These are phyloP conservation scores for Cyberlindnera samutprakarnensis DNA, from an alignment of 805 yeast genomes.

Conservation along the genomic window DNA sequence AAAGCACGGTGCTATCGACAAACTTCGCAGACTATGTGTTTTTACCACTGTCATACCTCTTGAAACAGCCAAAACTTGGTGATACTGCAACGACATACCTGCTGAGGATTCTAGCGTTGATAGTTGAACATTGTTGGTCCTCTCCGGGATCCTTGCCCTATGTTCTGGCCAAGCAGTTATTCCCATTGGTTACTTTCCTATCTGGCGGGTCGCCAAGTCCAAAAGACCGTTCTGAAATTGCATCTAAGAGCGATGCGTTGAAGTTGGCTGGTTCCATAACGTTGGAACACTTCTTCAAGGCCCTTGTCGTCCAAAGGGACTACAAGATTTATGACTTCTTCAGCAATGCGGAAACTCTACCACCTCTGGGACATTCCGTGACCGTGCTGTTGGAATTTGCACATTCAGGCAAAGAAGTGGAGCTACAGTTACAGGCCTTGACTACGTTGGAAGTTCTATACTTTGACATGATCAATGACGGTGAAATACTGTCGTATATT, in stretches of 20 bases:
- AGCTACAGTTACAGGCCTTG: slow-evolving; percentile 27
- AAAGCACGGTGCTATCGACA: slow-evolving; percentile 22
- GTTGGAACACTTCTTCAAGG: slow-evolving; percentile 24
- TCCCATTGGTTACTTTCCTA: slow-evolving; percentile 38
- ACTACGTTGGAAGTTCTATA: slow-evolving; percentile 29
- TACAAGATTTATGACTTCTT: slow-evolving; percentile 20
- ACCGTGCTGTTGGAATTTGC: slow-evolving; percentile 34
- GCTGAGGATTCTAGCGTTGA: slow-evolving; percentile 34
- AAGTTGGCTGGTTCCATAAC: slow-evolving; percentile 29
- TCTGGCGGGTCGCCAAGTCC: slow-evolving; percentile 39
- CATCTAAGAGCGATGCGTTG: slow-evolving; percentile 28
- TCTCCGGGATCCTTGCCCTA: slow-evolving; percentile 27
- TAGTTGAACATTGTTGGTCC: slow-evolving; percentile 45
- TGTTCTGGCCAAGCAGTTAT: slow-evolving; percentile 35
- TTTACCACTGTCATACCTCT: slow-evolving; percentile 48
- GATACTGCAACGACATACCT: slow-evolving; percentile 39
- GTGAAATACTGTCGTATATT: slow-evolving; percentile 40
- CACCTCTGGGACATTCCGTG: slow-evolving; percentile 41
- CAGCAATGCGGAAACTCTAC: slow-evolving; percentile 28
- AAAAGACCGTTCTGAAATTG: slow-evolving; percentile 17
- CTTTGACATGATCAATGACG: slow-evolving; percentile 30
- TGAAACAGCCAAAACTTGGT: slow-evolving; percentile 40
- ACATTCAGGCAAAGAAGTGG: slow-evolving; percentile 19
- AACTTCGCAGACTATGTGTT: slow-evolving; percentile 54
- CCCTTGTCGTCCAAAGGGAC: slow-evolving; percentile 20